phyloP scores from a whole-genome alignment of 2,329 filamentous ascomycete species.

The Colletotrichum lini region DNA sequence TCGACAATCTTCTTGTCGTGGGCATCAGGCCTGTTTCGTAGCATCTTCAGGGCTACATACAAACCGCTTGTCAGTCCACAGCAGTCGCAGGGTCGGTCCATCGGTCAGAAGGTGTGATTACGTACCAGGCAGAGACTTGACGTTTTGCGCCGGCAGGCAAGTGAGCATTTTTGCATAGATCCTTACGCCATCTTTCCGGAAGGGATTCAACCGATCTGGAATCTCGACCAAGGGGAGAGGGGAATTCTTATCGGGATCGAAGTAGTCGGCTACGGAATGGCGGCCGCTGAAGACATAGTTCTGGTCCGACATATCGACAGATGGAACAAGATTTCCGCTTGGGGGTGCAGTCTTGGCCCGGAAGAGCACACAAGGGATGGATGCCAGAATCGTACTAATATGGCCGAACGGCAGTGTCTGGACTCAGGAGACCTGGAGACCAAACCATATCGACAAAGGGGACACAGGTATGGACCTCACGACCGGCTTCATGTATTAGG shows the following conservation, averaged over 20 bases:
- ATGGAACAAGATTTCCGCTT: neutral
- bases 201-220: slow-evolving; percentile 69
- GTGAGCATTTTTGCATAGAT: slow-evolving; percentile 78
- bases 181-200: slow-evolving; percentile 68
- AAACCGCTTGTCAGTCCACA: no score
- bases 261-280: slow-evolving; percentile 70
- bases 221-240: slow-evolving; percentile 73
- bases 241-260: slow-evolving; percentile 69
- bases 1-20: slow-evolving; percentile 16
- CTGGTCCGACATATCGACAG: neutral
- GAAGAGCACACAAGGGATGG: no score
- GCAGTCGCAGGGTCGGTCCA: no score
- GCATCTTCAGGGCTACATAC: no score
- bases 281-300: slow-evolving; percentile 70
- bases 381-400: no score
- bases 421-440: no score
- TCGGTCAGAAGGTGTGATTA: no score
- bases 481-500: no score
- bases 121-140: slow-evolving; percentile 72
- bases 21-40: slow-evolving; percentile 4
- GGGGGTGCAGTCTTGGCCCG: neutral
- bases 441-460: no score
- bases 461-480: no score
- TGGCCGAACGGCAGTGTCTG: no score
- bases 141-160: slow-evolving; percentile 72